Evolutionary conservation across 495 filamentous ascomycete genomes (phyloP).

Genomic region (Penicillium verhagenii): DNA sequence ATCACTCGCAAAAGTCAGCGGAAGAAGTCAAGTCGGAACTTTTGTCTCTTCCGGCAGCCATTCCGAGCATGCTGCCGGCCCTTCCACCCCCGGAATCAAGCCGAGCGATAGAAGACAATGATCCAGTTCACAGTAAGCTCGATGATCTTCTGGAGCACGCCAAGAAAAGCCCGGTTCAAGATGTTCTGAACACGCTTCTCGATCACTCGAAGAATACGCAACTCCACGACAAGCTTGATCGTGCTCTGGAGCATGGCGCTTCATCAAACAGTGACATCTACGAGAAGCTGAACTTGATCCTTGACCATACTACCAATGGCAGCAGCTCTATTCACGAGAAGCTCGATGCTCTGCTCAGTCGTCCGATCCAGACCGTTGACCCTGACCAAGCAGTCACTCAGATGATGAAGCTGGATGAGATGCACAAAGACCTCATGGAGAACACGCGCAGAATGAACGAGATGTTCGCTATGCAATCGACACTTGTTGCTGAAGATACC

Average conservation of each 20-base stretch:
- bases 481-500: constrained; percentile 72
- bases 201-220: constrained; percentile 51
- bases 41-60: constrained; percentile 49
- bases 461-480: constrained; percentile 78
- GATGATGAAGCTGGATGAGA: constrained; percentile 78
- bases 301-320: constrained; percentile 53
- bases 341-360: constrained; percentile 38
- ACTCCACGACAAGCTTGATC: constrained; percentile 44
- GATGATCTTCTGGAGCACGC: constrained; percentile 70
- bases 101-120: constrained; percentile 66
- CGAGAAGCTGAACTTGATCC: constrained; percentile 53
- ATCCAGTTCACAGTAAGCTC: constrained; percentile 75
- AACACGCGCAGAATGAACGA: constrained; percentile 85
- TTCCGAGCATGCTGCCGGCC: constrained; percentile 49
- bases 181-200: constrained; percentile 80
- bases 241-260: constrained; percentile 60
- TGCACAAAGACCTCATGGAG: constrained; percentile 82
- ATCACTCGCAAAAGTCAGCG: constrained; percentile 54
- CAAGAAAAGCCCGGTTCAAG: constrained; percentile 58
- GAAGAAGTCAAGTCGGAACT: constrained; percentile 53
- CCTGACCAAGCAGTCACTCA: constrained; percentile 51
- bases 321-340: constrained; percentile 78
- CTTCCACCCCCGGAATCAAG: constrained; percentile 47
- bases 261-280: constrained; percentile 39
- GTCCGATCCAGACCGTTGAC: constrained; percentile 25